A percentile compares a stretch with the other conserved stretches of the same genome.
phyloP scores from a whole-genome alignment of 805 yeast genomes.

The Ogataea angusta region DNA sequence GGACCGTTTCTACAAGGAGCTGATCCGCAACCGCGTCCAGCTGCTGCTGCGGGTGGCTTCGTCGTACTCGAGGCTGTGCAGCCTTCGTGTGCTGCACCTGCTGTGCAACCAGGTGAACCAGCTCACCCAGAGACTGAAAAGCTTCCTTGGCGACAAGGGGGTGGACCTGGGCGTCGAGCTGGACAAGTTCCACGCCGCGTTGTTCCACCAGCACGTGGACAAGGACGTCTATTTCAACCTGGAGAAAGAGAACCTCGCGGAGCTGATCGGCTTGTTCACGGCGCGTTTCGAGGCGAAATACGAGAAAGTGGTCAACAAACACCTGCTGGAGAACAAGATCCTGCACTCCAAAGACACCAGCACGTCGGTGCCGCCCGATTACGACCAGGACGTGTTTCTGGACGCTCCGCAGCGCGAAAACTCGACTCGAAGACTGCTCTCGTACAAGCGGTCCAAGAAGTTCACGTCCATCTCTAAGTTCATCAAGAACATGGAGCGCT shows the following conservation, averaged over 20 bases:
- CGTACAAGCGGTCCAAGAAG: constrained; percentile 23
- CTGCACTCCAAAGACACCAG: constrained; percentile 22
- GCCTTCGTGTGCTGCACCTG: constrained; percentile 69
- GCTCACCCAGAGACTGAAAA: constrained; percentile 63
- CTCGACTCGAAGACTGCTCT: constrained; percentile 13
- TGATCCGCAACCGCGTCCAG: constrained; percentile 55
- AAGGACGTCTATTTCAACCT: constrained; percentile 66
- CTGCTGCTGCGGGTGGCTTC: constrained; percentile 59
- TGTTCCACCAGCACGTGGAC: constrained; percentile 66
- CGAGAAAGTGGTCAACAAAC: constrained; percentile 36
- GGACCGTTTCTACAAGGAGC: constrained; percentile 74
- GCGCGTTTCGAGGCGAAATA: constrained; percentile 42
- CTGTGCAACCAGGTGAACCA: constrained; percentile 57
- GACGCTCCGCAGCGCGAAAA: constrained; percentile 13
- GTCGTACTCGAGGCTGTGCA: constrained; percentile 63
- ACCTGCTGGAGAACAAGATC: constrained; percentile 31
- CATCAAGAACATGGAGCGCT: constrained; percentile 50
- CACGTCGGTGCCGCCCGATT: constrained; percentile 12
- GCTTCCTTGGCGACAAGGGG: constrained; percentile 48
- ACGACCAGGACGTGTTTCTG: constrained; percentile 11
- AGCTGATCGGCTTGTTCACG: constrained; percentile 43
- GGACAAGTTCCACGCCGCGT: constrained; percentile 70
- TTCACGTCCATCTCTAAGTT: constrained; percentile 36
- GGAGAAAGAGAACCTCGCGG: constrained; percentile 68
- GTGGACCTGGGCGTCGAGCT: constrained; percentile 48